These are phyloP conservation scores for Coemansia sp. DNA, from an alignment of 192 early-diverging fungal species.

Conservation along the genomic window DNA sequence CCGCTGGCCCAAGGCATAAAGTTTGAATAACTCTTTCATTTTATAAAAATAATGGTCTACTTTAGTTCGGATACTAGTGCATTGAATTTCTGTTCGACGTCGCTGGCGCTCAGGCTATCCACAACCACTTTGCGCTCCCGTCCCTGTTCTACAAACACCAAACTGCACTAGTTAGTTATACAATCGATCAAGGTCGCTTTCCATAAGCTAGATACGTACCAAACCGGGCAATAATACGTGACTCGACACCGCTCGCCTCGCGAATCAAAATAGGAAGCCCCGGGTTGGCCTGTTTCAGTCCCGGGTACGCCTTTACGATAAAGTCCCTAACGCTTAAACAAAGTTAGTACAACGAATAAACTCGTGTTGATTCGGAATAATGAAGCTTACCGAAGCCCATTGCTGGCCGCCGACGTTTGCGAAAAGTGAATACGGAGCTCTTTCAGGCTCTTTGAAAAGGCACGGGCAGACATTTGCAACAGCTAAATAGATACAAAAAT, in stretches of 20 bases:
- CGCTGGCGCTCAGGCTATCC: slow-evolving; percentile 68
- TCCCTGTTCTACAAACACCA: slow-evolving; percentile 65
- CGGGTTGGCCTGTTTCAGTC: slow-evolving; percentile 85
- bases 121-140: slow-evolving; percentile 76
- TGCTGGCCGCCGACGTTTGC: slow-evolving; percentile 74
- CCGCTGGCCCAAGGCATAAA: slow-evolving; percentile 96
- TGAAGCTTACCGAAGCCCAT: slow-evolving; percentile 68
- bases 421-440: slow-evolving; percentile 91
- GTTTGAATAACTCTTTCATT: slow-evolving; percentile 67
- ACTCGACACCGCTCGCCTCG: slow-evolving; percentile 81
- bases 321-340: slow-evolving; percentile 66
- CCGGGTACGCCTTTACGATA: slow-evolving; percentile 74
- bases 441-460: slow-evolving; percentile 69
- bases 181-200: neutral
- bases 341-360: no score
- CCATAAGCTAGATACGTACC: slow-evolving; percentile 56
- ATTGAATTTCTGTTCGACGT: slow-evolving; percentile 72
- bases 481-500: neutral
- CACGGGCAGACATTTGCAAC: slow-evolving; percentile 34
- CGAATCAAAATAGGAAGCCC: slow-evolving; percentile 86
- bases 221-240: slow-evolving; percentile 87
- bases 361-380: neutral
- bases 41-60: slow-evolving; percentile 9
- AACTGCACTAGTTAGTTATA: neutral
- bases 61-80: slow-evolving; percentile 60